These are phyloP conservation scores for Theobroma cacao DNA, from an alignment of 345 rosid species.

Conservation along the genomic window DNA sequence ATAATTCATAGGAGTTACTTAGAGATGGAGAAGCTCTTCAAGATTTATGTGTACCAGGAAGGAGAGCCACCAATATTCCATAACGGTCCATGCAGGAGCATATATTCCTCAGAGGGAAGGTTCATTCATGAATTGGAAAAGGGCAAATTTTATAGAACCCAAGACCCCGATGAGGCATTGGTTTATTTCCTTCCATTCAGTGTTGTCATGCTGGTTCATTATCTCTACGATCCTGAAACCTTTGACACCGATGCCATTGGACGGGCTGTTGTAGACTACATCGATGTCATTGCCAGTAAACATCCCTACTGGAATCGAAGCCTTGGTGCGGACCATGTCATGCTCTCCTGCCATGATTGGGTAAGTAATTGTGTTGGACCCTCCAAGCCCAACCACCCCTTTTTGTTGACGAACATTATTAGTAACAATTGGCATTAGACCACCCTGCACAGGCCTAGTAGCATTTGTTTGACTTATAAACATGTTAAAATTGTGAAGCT, in stretches of 20 bases:
- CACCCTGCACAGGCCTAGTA: too few species aligned
- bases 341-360: constrained; percentile 88
- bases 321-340: constrained; percentile 74
- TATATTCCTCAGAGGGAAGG: constrained; percentile 60
- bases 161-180: constrained; percentile 49
- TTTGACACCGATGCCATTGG: constrained; percentile 38
- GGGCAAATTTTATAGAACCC: constrained; percentile 35
- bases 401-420: too few species aligned
- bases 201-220: constrained; percentile 59
- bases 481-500: too few species aligned
- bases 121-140: constrained; percentile 51
- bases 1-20: constrained; percentile 45
- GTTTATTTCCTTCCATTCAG: constrained; percentile 74
- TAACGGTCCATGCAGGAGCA: constrained; percentile 53
- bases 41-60: constrained; percentile 56
- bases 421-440: not conserved
- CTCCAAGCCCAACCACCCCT: not conserved
- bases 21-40: constrained; percentile 58
- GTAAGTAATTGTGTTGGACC: constrained; percentile 24
- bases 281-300: constrained; percentile 37
- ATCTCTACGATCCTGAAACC: constrained; percentile 37
- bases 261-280: constrained; percentile 47
- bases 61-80: constrained; percentile 73
- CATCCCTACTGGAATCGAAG: constrained; percentile 75
- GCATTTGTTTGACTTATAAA: too few species aligned